These are phyloP conservation scores for Sherardia arvensis DNA, from an alignment of 257 asterid genomes.

Conservation along the genomic window DNA sequence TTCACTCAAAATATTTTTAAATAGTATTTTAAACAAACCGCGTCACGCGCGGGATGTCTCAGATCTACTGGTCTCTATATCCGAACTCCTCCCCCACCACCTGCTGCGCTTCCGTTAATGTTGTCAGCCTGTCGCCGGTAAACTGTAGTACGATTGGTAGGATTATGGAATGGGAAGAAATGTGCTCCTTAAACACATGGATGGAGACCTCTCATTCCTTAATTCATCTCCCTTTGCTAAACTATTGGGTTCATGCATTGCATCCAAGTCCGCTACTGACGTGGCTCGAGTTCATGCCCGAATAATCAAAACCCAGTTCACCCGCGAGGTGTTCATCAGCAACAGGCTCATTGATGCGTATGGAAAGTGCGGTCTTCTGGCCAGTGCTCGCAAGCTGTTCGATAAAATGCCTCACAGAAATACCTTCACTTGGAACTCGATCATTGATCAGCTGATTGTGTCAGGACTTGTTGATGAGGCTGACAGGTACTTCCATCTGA, in stretches of 20 bases:
- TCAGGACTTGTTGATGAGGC: slow-evolving; percentile 5
- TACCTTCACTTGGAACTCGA: slow-evolving; percentile 13
- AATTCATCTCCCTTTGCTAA: slow-evolving; percentile 10
- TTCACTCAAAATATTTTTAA: no score
- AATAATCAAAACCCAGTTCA: slow-evolving; percentile 5
- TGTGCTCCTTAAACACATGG: not conserved
- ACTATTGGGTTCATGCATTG: slow-evolving; percentile 2
- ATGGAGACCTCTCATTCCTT: not conserved
- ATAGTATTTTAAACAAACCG: no score
- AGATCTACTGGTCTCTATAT: no score
- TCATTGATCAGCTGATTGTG: not conserved
- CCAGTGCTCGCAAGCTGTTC: not conserved
- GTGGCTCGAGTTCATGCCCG: slow-evolving; percentile 1
- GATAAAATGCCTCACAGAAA: slow-evolving; percentile 6
- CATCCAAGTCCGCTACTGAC: not conserved
- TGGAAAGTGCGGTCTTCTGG: slow-evolving; percentile 7
- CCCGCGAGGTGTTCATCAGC: slow-evolving; percentile 3
- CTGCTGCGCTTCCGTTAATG: no score
- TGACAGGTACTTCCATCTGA: not conserved
- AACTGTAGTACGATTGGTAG: not conserved
- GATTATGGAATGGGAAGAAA: slow-evolving; percentile 10
- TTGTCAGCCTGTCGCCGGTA: no score
- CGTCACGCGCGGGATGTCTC: no score
- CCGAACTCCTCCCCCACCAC: no score
- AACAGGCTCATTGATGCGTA: slow-evolving; percentile 7